phyloP scores from a whole-genome alignment of 495 filamentous ascomycete genomes.

The Aspergillus nanangensis region DNA sequence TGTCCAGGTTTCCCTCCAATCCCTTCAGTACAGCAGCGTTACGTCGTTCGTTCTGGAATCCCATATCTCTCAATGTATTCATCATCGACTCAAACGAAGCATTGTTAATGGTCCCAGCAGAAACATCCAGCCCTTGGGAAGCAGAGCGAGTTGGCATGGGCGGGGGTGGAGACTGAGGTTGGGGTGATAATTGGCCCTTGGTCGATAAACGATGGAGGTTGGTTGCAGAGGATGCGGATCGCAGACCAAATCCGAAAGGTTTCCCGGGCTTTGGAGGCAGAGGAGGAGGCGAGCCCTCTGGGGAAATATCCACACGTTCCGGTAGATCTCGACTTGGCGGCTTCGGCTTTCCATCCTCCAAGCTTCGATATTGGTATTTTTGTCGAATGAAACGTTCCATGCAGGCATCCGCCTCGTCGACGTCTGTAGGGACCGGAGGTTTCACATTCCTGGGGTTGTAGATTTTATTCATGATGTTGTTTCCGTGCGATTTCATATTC shows the following conservation, averaged over 20 bases:
- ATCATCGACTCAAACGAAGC: conserved; percentile 65
- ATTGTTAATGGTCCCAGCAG: conserved; percentile 54
- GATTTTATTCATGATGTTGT: conserved; percentile 73
- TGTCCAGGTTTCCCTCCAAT: conserved; percentile 77
- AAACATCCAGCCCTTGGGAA: conserved; percentile 64
- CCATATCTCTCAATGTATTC: conserved; percentile 80
- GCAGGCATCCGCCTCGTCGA: conserved; percentile 83
- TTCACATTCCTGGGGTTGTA: conserved; percentile 83
- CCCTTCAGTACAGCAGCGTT: conserved; percentile 77
- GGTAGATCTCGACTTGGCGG: conserved; percentile 40
- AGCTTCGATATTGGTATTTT: conserved; percentile 73
- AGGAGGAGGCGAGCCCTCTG: conserved; percentile 63
- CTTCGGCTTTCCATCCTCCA: conserved; percentile 50
- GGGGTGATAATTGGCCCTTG: conserved; percentile 21
- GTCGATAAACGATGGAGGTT: conserved; percentile 43
- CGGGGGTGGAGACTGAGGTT: conserved; percentile 27
- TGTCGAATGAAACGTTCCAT: conserved; percentile 93
- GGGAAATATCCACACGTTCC: conserved; percentile 30
- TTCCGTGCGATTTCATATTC: conserved; percentile 92
- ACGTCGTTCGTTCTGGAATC: conserved; percentile 78
- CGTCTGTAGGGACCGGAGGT: conserved; percentile 78
- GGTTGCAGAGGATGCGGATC: conserved; percentile 68
- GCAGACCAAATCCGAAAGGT: conserved; percentile 67
- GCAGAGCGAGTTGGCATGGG: conserved; percentile 49
- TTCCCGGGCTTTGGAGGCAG: conserved; percentile 78